A percentile compares a stretch with the other conserved stretches of the same genome.
These are phyloP conservation scores for Elongisporangium undulatum DNA, from an alignment of 352 stramenopile genomes.

Conservation along the genomic window DNA sequence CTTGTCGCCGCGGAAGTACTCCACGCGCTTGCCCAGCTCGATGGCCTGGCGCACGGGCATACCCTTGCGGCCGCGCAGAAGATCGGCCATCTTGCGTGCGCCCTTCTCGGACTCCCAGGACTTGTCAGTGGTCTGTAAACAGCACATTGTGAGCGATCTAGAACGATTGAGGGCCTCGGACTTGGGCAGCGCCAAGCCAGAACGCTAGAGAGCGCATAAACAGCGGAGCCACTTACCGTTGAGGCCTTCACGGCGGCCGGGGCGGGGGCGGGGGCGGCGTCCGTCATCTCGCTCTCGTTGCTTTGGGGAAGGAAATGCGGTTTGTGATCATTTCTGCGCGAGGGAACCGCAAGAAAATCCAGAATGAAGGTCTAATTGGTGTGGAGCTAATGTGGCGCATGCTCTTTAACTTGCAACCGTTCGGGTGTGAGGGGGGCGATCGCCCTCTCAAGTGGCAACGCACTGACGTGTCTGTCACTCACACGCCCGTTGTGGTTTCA, in stretches of 20 bases:
- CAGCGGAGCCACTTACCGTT: neutral
- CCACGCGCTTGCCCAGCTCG: slow-evolving; percentile 88
- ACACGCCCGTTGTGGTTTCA: slow-evolving; percentile 2
- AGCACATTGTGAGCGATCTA: neutral
- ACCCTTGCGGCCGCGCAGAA: slow-evolving; percentile 79
- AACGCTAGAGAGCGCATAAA: neutral
- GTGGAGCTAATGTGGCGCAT: neutral
- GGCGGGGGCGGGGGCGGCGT: neutral
- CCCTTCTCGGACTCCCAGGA: slow-evolving; percentile 75
- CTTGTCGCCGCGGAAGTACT: slow-evolving; percentile 91
- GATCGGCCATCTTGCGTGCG: slow-evolving; percentile 77
- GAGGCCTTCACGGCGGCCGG: neutral
- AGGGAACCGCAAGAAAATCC: slow-evolving; percentile 4
- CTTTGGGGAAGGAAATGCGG: neutral
- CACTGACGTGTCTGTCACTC: slow-evolving; percentile 32
- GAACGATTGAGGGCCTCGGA: neutral
- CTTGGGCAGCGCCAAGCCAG: neutral
- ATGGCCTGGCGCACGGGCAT: slow-evolving; percentile 88
- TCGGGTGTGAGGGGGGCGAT: neutral
- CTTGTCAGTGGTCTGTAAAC: slow-evolving; percentile 29
- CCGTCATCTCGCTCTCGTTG: neutral
- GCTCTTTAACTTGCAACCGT: neutral
- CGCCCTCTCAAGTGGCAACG: slow-evolving; percentile 28
- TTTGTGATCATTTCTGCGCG: neutral
- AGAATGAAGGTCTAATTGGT: slow-evolving; percentile 5